Evolutionary conservation across 257 asterid species (phyloP).

Genomic region (Nyctanthes arbortristis): DNA sequence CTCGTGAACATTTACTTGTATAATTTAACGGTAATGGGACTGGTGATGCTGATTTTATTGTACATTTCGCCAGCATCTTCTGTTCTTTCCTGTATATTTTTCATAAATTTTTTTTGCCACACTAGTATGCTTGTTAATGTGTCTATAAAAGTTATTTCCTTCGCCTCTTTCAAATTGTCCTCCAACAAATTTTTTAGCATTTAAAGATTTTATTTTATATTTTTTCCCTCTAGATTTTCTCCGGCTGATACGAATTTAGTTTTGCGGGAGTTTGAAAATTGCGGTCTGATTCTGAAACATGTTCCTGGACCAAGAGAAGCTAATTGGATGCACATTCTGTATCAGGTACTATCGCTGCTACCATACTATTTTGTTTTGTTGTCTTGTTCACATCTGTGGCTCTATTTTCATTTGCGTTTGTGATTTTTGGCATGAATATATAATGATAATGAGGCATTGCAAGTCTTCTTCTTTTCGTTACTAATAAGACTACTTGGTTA

Average conservation of each 20-base stretch:
- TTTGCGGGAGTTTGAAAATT: conserved; percentile 89
- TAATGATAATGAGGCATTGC: background rate
- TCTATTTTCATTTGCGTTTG: conserved; percentile 2
- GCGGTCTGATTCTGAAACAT: conserved; percentile 84
- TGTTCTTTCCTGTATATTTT: background rate
- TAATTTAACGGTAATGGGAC: background rate
- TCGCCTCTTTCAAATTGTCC: background rate
- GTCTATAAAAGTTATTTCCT: background rate
- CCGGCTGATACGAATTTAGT: conserved; percentile 92
- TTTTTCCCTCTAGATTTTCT: conserved; percentile 56
- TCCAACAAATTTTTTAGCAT: conserved; percentile 8
- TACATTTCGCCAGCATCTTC: background rate
- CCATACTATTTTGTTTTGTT: conserved; percentile 16
- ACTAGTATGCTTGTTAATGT: background rate
- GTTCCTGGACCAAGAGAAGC: conserved; percentile 96
- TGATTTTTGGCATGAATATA: background rate
- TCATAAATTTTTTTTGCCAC: background rate
- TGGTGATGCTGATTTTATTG: background rate
- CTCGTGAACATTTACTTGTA: conserved; percentile 3
- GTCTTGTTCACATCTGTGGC: background rate
- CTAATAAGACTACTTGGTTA: background rate
- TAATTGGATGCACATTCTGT: conserved; percentile 96
- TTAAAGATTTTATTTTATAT: conserved; percentile 14
- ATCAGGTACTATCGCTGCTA: conserved; percentile 62
- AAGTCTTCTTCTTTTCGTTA: background rate